Conservation (phyloP, 2,329 filamentous ascomycete genomes). For the Helotiales sp. region DNA sequence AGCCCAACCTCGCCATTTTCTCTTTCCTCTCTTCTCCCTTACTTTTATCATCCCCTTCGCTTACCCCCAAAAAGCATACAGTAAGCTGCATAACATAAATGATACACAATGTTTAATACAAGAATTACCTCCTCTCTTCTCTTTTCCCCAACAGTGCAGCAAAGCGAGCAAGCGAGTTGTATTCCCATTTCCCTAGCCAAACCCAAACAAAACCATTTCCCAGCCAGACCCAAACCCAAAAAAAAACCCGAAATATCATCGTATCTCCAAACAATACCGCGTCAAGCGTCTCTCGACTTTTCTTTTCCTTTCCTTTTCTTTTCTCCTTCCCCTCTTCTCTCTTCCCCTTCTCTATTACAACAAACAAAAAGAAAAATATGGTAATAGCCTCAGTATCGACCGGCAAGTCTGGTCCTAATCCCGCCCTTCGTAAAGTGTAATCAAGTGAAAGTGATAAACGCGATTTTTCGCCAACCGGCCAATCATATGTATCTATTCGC, state of each 20-base stretch:
- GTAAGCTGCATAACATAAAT: background rate
- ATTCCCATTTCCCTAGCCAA: too few relatives aligned
- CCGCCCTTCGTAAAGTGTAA: too few relatives aligned
- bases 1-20: background rate
- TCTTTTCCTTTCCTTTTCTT: background rate
- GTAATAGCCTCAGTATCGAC: background rate
- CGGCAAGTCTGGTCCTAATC: background rate
- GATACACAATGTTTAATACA: background rate
- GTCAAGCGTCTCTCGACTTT: background rate
- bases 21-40: background rate
- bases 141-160: background rate
- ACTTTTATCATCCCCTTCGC: too few relatives aligned
- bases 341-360: too few relatives aligned
- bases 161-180: background rate
- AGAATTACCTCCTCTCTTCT: background rate
- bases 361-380: background rate
- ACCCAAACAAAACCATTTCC: too few relatives aligned
- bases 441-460: conserved; percentile 10
- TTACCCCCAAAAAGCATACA: background rate
- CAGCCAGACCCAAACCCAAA: background rate
- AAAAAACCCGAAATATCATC: background rate
- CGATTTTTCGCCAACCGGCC: conserved; percentile 13
- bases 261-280: background rate
- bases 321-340: background rate
- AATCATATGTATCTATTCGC: conserved; percentile 30